These are phyloP conservation scores for Talaromyces sp. DNA, from an alignment of 2,329 filamentous ascomycete species.

Conservation along the genomic window DNA sequence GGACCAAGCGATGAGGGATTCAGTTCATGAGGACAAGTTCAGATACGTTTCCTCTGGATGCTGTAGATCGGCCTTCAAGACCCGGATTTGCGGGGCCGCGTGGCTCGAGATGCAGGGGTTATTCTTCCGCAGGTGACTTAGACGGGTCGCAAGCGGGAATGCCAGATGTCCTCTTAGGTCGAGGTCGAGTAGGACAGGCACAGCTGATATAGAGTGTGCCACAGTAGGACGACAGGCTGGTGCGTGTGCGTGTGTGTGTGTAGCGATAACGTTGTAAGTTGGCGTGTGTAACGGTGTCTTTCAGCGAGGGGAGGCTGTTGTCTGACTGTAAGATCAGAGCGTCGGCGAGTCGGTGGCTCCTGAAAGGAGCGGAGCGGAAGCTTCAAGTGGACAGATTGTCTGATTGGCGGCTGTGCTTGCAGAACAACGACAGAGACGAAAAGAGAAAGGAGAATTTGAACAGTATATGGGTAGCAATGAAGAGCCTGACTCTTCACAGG, in stretches of 20 bases:
- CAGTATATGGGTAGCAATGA: neutral
- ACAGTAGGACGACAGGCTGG: neutral
- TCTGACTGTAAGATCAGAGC: neutral
- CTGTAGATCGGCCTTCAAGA: conserved; percentile 4
- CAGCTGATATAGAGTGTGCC: neutral
- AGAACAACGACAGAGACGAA: neutral
- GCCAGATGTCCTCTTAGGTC: conserved; percentile 11
- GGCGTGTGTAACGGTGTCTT: neutral
- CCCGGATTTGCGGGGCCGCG: conserved; percentile 11
- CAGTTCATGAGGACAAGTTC: conserved; percentile 4
- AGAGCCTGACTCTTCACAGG: neutral
- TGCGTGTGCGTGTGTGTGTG: neutral
- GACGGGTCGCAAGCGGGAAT: conserved; percentile 7
- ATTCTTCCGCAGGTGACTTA: conserved; percentile 1
- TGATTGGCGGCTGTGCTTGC: neutral
- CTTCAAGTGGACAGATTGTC: neutral
- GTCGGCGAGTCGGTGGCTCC: neutral
- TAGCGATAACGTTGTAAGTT: neutral
- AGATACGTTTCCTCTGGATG: neutral
- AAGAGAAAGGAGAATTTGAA: neutral
- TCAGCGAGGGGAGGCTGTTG: neutral
- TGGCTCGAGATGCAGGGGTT: conserved; percentile 11
- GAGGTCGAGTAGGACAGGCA: neutral
- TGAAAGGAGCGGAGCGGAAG: neutral
- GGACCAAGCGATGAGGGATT: neutral